Base-by-base conservation (phyloP, 495 filamentous ascomycete species). In the Podospora pseudocomata region DNA sequence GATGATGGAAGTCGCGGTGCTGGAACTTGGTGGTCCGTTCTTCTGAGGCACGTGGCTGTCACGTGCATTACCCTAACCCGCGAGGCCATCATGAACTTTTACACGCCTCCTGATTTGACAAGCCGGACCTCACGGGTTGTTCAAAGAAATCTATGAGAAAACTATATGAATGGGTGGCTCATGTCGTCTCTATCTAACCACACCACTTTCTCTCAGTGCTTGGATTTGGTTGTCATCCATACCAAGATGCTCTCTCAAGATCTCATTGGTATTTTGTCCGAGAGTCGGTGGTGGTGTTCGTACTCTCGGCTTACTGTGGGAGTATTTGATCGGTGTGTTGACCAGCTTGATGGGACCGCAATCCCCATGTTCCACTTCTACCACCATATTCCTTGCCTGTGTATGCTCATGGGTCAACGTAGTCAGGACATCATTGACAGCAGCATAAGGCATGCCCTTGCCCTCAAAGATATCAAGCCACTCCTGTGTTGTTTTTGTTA, bases 271-370 rank as follows among this genome's bases (percentile, higher is more conserved):
- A 80, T 99, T 95, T 76, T 99, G 89, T 0, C 95, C 95, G 56
- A 99, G 80, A 4, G 89, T 90, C 13, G 95, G 95, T 58, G 95
- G 95, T 23, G 92, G 86, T 5, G 81, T 91, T 4, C 94, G 81
- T 16, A 96, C 86, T n/a, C 88, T 83, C 1, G 94, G 92, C 65
- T 83, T 87, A 11, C 90, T 89, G 63, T 93, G 86, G 11, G 92
- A 97, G 78, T 92, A 98, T 77, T 99, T 99, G 68, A 99, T 88
- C 0, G 95, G 95, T n/a, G 94, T 94, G 73, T 95, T 97, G 27
- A 99, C 87, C 65, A 98, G 74, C 79, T 93, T 94, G 68, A 98
- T 91, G 3, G 88, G 86, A 1, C 95, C 95, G 74, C 93, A 97
- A 3, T 81, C 79, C 4, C 86, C 87, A 75, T 99, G 95, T 1